Evolutionary conservation across 768 basidiomycete genomes (phyloP), one percentile per base, ranked within the genome.

Genomic region (Astraeus odoratus): DNA sequence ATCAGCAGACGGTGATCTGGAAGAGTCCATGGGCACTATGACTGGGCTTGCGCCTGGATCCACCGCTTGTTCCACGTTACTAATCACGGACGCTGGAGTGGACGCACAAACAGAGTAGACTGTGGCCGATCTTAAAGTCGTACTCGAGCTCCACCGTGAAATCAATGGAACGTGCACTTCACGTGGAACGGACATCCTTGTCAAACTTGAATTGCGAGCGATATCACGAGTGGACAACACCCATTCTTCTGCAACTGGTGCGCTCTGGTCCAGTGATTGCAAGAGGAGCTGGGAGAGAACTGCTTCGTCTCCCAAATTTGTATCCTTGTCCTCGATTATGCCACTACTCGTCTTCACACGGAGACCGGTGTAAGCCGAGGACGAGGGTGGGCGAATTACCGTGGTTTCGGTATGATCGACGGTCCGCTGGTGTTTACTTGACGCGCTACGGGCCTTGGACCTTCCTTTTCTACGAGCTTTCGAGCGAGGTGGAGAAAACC

Each of bases 101-200:
- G 39, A 40, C n/a, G 24, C 16, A 15, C n/a, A 40, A 7, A 7
- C 20, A 8, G 39, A 25, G 19, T n/a, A 16, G 9, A 19, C 26
- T 31, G 48, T 42, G 33, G 53, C 16, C 23, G 62, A 64, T 42
- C 42, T 57, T 29, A 57, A 47, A 4, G 61, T 59, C 8, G 62
- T 64, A 30, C 61, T 56, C n/a, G 59, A 48, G 44, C 62, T 64
- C 62, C 62, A 64, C 24, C 64, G 50, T 12, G 62, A 64, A 16
- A 4, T 41, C 39, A 50, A 53, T 5, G 50, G 57, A 8, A 48
- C n/a, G 15, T 65, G 55, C 5, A 49, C 50, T 20, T 33, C 39
- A 39, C 52, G 53, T 30, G 49, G 61, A 27, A 47, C 36, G 22
- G 47, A 48, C 20, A 54, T 42, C 1, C 30, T 34, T 5, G 46